Conservation (phyloP, 2,329 filamentous ascomycete species). For the Phaeosphaeriaceae sp. region DNA sequence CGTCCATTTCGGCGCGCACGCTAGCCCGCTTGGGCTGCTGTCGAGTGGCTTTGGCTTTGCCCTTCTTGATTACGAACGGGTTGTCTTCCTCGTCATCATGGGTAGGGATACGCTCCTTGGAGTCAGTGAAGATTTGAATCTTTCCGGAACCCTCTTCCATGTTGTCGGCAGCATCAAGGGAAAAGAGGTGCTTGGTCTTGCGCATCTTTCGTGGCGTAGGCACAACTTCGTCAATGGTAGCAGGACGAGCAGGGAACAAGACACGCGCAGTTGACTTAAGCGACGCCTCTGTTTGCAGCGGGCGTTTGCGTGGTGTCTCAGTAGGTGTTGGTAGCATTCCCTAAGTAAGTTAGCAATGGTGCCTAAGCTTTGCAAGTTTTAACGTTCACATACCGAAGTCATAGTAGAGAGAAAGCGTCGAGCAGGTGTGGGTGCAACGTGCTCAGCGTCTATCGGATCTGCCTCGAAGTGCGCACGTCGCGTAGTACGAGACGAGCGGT, state of each 20-base stretch:
- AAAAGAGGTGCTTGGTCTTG: constrained; percentile 58
- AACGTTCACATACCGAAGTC: constrained; percentile 27
- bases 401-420: constrained; percentile 35
- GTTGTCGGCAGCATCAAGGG: constrained; percentile 55
- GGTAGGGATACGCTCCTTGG: constrained; percentile 75
- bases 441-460: constrained; percentile 35
- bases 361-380: constrained; percentile 12
- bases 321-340: constrained; percentile 77
- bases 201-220: constrained; percentile 65
- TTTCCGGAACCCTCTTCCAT: constrained; percentile 59
- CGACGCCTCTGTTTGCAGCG: constrained; percentile 47
- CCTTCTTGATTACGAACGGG: constrained; percentile 68
- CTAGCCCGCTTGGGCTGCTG: constrained; percentile 59
- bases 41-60: constrained; percentile 55
- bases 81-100: constrained; percentile 71
- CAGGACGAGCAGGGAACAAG: constrained; percentile 67
- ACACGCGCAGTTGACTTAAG: constrained; percentile 59
- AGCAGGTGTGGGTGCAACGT: constrained; percentile 32
- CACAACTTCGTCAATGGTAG: constrained; percentile 64
- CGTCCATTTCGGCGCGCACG: constrained; percentile 66
- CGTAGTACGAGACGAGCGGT: constrained; percentile 37
- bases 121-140: constrained; percentile 78
- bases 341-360: constrained; percentile 10
- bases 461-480: constrained; percentile 34
- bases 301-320: constrained; percentile 75